phyloP scores from a whole-genome alignment of 805 yeast species.

The Starmera pachycereana region DNA sequence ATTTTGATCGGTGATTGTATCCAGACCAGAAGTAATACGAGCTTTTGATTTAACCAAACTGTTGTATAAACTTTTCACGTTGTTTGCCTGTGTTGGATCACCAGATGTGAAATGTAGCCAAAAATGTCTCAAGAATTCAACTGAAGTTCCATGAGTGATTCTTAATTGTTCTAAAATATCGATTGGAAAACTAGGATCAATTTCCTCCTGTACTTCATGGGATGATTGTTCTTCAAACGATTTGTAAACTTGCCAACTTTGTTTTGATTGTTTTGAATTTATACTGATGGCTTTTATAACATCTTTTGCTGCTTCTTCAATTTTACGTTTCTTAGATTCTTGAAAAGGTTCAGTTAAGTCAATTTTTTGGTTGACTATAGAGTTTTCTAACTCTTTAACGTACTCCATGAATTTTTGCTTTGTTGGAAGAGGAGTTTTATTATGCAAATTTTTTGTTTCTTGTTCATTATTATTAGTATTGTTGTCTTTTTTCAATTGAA shows the following conservation, averaged over 20 bases:
- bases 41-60: slow-evolving; percentile 38
- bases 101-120: slow-evolving; percentile 53
- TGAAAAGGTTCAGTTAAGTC: slow-evolving; percentile 18
- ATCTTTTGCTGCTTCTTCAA: slow-evolving; percentile 32
- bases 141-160: slow-evolving; percentile 59
- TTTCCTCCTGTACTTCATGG: slow-evolving; percentile 20
- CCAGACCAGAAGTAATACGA: slow-evolving; percentile 29
- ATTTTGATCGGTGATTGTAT: slow-evolving; percentile 19
- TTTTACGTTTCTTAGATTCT: slow-evolving; percentile 20
- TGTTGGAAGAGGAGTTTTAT: slow-evolving; percentile 9
- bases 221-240: slow-evolving; percentile 16
- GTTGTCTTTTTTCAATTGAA: slow-evolving; percentile 16
- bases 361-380: slow-evolving; percentile 8
- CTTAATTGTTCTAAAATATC: slow-evolving; percentile 39
- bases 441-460: slow-evolving; percentile 1
- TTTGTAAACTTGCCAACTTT: slow-evolving; percentile 27
- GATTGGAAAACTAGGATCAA: slow-evolving; percentile 22
- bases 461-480: slow-evolving; percentile 5
- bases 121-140: slow-evolving; percentile 68
- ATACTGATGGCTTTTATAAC: slow-evolving; percentile 37
- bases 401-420: slow-evolving; percentile 14
- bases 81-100: slow-evolving; percentile 31
- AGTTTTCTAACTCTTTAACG: slow-evolving; percentile 11
- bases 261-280: slow-evolving; percentile 45
- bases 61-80: slow-evolving; percentile 35